phyloP scores from a whole-genome alignment of 805 yeast species.

The Scheffersomyces stipitis region DNA sequence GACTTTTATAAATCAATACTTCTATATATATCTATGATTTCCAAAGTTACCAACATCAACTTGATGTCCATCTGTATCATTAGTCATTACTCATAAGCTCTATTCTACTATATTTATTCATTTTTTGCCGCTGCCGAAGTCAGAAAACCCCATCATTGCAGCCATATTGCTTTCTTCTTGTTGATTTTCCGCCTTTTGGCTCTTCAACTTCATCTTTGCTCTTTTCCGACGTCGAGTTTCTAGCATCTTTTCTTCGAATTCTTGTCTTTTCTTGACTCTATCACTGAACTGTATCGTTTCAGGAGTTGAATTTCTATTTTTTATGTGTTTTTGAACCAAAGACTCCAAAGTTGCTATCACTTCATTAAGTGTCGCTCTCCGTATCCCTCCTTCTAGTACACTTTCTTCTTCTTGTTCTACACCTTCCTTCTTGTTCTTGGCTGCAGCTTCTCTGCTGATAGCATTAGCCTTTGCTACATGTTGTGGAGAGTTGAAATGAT shows the following conservation, averaged over 20 bases:
- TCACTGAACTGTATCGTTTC: constrained; percentile 33
- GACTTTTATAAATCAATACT: too few species aligned
- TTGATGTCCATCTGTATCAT: too few species aligned
- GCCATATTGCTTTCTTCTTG: constrained; percentile 24
- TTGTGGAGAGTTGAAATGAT: constrained; percentile 77
- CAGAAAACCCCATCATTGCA: constrained; percentile 58
- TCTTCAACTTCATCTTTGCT: constrained; percentile 15
- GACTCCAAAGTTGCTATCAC: constrained; percentile 30
- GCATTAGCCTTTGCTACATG: constrained; percentile 48
- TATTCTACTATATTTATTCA: too few species aligned
- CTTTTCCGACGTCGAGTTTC: constrained; percentile 27
- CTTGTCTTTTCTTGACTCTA: constrained; percentile 39
- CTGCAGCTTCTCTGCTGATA: constrained; percentile 3
- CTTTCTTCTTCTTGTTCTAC: constrained; percentile 9
- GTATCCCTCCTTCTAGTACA: constrained; percentile 32
- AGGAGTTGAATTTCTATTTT: constrained; percentile 9
- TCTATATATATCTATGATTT: too few species aligned
- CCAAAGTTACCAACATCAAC: too few species aligned
- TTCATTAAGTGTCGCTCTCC: constrained; percentile 34
- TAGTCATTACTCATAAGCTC: too few species aligned
- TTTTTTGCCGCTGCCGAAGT: too few species aligned
- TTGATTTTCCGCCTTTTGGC: constrained; percentile 10
- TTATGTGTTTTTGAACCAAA: constrained; percentile 26
- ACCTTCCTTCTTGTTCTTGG: constrained; percentile 6
- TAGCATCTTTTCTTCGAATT: constrained; percentile 36